phyloP scores from a whole-genome alignment of 495 filamentous ascomycete genomes.

The Xylaria bambusicola region DNA sequence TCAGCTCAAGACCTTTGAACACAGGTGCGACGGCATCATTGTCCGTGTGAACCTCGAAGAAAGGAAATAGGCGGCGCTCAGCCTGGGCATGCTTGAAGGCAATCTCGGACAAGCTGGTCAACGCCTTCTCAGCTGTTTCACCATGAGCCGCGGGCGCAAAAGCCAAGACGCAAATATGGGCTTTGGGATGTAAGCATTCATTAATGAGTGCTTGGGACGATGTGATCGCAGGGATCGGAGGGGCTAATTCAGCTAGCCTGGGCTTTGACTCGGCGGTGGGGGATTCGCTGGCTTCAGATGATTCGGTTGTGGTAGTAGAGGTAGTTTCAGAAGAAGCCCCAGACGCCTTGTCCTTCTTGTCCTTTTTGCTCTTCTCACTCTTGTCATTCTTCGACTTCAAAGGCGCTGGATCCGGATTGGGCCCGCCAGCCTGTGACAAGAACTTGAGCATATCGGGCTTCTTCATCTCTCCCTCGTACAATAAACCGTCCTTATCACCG shows the following conservation, averaged over 20 bases:
- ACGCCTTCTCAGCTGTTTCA: constrained; percentile 57
- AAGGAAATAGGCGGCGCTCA: constrained; percentile 73
- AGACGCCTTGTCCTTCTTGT: constrained; percentile 47
- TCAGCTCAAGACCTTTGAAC: constrained; percentile 62
- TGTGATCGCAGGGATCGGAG: constrained; percentile 54
- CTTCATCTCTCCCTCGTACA: constrained; percentile 84
- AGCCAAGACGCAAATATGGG: constrained; percentile 83
- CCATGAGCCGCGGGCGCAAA: constrained; percentile 62
- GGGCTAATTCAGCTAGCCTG: constrained; percentile 52
- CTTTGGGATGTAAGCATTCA: constrained; percentile 73
- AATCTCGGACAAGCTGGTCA: constrained; percentile 71
- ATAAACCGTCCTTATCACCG: constrained; percentile 64
- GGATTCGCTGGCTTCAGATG: constrained; percentile 44
- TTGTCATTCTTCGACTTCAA: constrained; percentile 53
- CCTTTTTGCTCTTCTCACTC: constrained; percentile 54
- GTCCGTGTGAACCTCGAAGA: constrained; percentile 69
- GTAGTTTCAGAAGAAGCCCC: constrained; percentile 43
- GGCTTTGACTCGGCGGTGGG: constrained; percentile 41
- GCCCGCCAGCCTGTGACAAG: constrained; percentile 72
- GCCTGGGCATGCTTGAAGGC: constrained; percentile 68
- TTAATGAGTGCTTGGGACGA: constrained; percentile 61
- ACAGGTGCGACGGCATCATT: constrained; percentile 61
- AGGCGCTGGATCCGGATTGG: constrained; percentile 71
- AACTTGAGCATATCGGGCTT: constrained; percentile 82
- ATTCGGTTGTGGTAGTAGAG: constrained; percentile 35